Base-by-base conservation (phyloP, 2,329 filamentous ascomycete species). In the Parafenestella ontariensis region DNA sequence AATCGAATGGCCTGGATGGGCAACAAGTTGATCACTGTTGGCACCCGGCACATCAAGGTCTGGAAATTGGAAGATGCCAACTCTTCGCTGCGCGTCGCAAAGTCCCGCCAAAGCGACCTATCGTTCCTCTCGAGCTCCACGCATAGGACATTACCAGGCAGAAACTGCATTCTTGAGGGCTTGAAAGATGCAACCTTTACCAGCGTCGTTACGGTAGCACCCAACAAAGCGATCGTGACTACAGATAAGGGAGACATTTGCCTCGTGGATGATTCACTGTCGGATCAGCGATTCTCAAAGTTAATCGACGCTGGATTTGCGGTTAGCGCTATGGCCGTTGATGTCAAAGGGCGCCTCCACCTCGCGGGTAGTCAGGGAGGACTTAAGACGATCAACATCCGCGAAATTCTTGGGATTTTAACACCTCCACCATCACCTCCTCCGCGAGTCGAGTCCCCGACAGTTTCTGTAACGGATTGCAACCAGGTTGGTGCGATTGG, bases 1-100 rank as follows among this genome's bases (percentile, higher is more conserved):
- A 89, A 88, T 60, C 88, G 89, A 48, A 96, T 99, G 86, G 84
- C 90, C 36, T 99, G 95, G 94, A 86, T 97, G 76, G 93, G 93
- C 10, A 89, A 83, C 63, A 90, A 79, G 62, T 82, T 99, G 47
- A 82, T 99, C 54, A 97, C 94, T 20, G 86, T 95, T 21, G 95
- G 95, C 13, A 89, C 95, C 46, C 87, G 95, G 23, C 94, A 97
- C 77, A 87, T 97, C 74, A 98, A 97, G 76, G 85, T 96, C 46
- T 99, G 95, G 95, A 88, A 89, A 63, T 83, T 95, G 10, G 90
- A 95, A 31, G 91, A 94, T 23, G 78, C 68, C 52, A 80, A 71
- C 37, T 78, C 82, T 17, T 77, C 78, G 5, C 44, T 60, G 18
- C 89, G 90, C 20, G 49, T 64, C 0, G 58, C 65, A 11, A 75